These are phyloP conservation scores for Ilyonectria destructans DNA, from an alignment of 2,329 filamentous ascomycete species.

Conservation along the genomic window DNA sequence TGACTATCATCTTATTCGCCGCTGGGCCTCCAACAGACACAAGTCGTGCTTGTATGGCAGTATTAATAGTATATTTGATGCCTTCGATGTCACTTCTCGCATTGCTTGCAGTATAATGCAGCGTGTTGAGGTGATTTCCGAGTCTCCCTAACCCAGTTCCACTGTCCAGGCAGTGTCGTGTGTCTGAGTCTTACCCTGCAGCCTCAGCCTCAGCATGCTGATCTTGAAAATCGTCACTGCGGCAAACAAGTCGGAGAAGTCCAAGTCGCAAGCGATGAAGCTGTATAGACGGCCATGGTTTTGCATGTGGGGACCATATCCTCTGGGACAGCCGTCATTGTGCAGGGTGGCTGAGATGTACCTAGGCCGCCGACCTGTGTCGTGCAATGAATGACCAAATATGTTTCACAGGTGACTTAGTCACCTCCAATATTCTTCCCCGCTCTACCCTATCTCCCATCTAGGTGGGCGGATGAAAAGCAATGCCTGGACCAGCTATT, in stretches of 20 bases:
- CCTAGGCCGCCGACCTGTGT: background rate
- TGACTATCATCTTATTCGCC: constrained; percentile 26
- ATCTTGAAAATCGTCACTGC: background rate
- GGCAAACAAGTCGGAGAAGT: background rate
- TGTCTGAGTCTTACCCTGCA: background rate
- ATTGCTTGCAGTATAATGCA: background rate
- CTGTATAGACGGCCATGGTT: background rate
- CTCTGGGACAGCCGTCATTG: background rate
- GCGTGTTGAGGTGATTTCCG: background rate
- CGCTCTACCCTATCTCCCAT: background rate
- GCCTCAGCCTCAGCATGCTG: background rate
- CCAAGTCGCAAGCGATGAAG: background rate
- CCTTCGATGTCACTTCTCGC: background rate
- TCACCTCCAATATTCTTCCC: background rate
- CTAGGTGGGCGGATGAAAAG: background rate
- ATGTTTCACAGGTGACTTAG: background rate
- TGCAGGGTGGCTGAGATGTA: background rate
- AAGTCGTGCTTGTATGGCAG: background rate
- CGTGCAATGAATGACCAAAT: background rate
- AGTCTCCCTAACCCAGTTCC: background rate
- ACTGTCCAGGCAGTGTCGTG: background rate
- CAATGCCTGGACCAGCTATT: background rate
- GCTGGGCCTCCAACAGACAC: background rate
- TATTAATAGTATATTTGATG: background rate
- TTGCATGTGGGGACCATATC: background rate